Evolutionary conservation across 2,329 filamentous ascomycete genomes (phyloP), one percentile per base, ranked within the genome.

Genomic region (Colletotrichum viniferum): DNA sequence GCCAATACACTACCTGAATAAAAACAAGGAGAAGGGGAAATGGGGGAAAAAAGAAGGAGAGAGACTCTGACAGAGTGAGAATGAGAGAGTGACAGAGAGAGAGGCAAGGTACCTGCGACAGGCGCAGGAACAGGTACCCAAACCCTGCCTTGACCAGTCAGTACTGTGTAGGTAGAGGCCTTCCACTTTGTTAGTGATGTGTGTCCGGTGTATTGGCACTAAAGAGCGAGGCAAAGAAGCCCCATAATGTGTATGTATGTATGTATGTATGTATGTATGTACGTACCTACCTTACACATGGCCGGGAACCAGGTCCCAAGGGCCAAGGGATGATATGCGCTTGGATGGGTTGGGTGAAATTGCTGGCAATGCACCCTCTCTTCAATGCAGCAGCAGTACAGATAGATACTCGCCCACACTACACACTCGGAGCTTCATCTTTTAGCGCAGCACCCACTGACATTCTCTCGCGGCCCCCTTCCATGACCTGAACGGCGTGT

Each of bases 341-440:
- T 71, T 76, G 74, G 74, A 71, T 76, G 73, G 73, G 73, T 74
- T 69, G 74, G 74, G 71, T 71, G 74, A 76, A 74, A 76, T 76
- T 76, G 71, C 64, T 62, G 36, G 73, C 36, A 75, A 75, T 75
- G 73, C 73, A 75, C 67, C 43, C 67, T 24, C 34, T 64, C 62
- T 43, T 52, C 38, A 55, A 52, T 32, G 63, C 63, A 66, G 63
- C 14, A 34, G 30, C 32, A 34, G 32, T 28, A 56, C 52, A 74
- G 62, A 32, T 34, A 10, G n/a, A n/a, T 48, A 21, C 36, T 72
- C 72, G 43, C 62, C 55, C 72, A 62, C 69, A 67, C 73, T 72
- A 64, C 48, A 74, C 69, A 76, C 34, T 69, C 58, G 63, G 64
- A 61, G 63, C 73, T 74, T 69, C 73, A 69, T 55, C 55, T 72